Percentiles rank a stretch among this genome's conserved stretches.
Conservation (phyloP, 768 basidiomycete genomes). For the Pulveroboletus sp. region DNA sequence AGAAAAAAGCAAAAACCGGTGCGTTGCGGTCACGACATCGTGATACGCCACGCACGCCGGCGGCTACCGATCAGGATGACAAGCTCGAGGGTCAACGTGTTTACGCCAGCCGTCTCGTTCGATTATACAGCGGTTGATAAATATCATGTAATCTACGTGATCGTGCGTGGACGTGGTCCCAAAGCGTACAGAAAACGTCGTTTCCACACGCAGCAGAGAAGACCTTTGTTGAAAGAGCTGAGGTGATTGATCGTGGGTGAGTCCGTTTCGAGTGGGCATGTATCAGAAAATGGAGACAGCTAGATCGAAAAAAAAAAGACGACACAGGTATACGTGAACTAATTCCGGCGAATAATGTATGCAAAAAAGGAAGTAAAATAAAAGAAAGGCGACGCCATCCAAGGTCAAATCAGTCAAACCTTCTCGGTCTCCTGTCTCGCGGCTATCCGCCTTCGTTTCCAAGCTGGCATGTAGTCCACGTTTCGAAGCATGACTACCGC, state of each 20-base stretch:
- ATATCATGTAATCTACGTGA: slow-evolving; percentile 21
- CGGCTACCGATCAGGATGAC: no score
- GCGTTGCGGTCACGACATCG: no score
- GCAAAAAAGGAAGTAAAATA: slow-evolving; percentile 10
- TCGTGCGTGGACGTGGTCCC: background rate
- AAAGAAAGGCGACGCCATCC: slow-evolving; percentile 12
- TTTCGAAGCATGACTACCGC: slow-evolving; percentile 30
- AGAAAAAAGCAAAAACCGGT: no score
- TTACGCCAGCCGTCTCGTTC: background rate
- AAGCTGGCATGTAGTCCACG: slow-evolving; percentile 32
- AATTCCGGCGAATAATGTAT: slow-evolving; percentile 21
- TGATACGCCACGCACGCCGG: no score
- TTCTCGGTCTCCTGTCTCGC: slow-evolving; percentile 19
- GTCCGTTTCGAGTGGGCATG: slow-evolving; percentile 13
- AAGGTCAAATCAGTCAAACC: slow-evolving; percentile 17
- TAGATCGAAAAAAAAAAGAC: background rate
- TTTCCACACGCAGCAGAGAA: background rate
- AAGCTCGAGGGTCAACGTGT: no score
- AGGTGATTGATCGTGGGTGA: background rate
- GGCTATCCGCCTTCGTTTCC: slow-evolving; percentile 31
- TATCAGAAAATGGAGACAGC: background rate
- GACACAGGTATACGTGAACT: background rate
- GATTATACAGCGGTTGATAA: slow-evolving; percentile 12
- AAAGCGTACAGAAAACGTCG: background rate
- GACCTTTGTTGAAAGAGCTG: background rate